A percentile compares a stretch with the other conserved stretches of the same genome.
Evolutionary conservation across 306 rosid species (phyloP).

Genomic region (Arachis hypogaea): DNA sequence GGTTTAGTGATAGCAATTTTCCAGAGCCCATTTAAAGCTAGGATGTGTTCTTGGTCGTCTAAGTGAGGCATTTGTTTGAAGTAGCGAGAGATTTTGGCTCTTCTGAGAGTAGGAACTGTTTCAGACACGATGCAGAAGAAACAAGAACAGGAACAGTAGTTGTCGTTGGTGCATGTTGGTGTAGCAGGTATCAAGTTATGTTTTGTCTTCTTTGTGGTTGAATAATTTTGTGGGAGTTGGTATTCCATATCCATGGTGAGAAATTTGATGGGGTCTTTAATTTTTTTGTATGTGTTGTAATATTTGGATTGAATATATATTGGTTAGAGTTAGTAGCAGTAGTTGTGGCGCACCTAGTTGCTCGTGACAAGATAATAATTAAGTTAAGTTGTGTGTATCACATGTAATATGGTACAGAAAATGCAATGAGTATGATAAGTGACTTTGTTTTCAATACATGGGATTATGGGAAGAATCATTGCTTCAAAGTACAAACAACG

Average conservation of each 20-base stretch:
- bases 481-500: conserved; percentile 21
- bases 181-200: conserved; percentile 26
- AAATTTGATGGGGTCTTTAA: not conserved
- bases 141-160: conserved; percentile 39
- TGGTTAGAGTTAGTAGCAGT: conserved; percentile 27
- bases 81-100: conserved; percentile 43
- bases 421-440: conserved; percentile 12
- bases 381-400: conserved; percentile 10
- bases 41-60: conserved; percentile 57
- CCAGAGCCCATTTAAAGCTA: conserved; percentile 63
- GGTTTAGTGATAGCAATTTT: conserved; percentile 67
- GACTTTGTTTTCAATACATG: conserved; percentile 34
- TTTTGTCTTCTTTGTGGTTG: conserved; percentile 14
- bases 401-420: conserved; percentile 31
- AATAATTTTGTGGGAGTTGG: conserved; percentile 27
- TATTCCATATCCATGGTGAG: conserved; percentile 35
- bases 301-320: conserved; percentile 14
- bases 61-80: conserved; percentile 58
- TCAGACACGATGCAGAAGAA: conserved; percentile 75
- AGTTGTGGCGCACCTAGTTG: conserved; percentile 25
- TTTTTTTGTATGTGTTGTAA: not conserved
- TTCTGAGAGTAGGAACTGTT: conserved; percentile 48
- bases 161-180: conserved; percentile 32
- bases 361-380: conserved; percentile 31
- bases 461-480: conserved; percentile 50